Conservation (phyloP, 1,284 basidiomycete genomes). For the Austropuccinia psidii region DNA sequence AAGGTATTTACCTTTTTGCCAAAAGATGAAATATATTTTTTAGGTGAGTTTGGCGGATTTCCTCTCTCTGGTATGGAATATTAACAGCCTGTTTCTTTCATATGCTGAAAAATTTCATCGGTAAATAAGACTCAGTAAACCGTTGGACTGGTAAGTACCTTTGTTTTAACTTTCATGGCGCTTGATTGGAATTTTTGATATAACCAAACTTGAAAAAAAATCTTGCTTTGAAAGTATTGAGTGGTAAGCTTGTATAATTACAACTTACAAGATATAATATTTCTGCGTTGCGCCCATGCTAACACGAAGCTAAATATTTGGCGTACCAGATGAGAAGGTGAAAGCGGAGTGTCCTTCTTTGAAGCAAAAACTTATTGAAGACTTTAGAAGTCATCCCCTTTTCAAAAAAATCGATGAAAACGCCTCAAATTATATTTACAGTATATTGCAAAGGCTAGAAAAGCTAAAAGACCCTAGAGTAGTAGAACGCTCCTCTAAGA, state of each 20-base stretch:
- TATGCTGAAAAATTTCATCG: neutral
- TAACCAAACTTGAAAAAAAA: neutral
- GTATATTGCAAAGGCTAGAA: neutral
- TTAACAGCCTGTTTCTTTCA: neutral
- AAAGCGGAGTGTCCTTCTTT: neutral
- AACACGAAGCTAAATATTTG: neutral
- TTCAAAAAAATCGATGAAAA: neutral
- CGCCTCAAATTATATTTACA: neutral
- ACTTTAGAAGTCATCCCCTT: constrained; percentile 16
- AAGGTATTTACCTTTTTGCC: neutral
- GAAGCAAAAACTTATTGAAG: constrained; percentile 24
- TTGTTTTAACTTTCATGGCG: too few species aligned
- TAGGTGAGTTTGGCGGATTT: neutral
- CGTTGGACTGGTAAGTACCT: constrained; percentile 17
- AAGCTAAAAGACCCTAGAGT: neutral
- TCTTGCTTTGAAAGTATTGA: neutral
- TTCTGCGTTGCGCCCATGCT: neutral
- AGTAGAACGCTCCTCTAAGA: too few species aligned
- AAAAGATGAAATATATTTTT: neutral
- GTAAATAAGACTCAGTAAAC: neutral
- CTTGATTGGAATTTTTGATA: too few species aligned
- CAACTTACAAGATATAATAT: neutral
- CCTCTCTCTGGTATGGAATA: neutral
- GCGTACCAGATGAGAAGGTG: neutral
- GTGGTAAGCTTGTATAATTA: neutral